Percentiles rank a stretch among this genome's conserved stretches.
phyloP scores from a whole-genome alignment of 2,329 filamentous ascomycete genomes.

The Ophiostoma sp. region DNA sequence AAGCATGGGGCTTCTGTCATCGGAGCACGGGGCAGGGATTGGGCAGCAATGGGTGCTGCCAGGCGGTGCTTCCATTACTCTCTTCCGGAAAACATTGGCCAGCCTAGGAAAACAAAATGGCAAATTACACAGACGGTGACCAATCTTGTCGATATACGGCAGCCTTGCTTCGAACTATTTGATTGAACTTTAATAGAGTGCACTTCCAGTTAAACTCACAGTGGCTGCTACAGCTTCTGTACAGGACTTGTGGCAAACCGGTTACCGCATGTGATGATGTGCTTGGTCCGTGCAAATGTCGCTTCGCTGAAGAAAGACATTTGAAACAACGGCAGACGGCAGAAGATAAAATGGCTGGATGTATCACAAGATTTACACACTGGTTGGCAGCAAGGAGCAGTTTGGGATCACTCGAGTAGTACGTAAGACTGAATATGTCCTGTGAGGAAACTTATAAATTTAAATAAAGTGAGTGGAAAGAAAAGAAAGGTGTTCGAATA shows the following conservation, averaged over 20 bases:
- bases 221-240: neutral
- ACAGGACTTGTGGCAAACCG: neutral
- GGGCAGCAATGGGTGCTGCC: neutral
- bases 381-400: neutral
- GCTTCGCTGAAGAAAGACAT: neutral
- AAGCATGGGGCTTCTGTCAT: slow-evolving; percentile 7
- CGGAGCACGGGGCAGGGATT: neutral
- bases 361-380: neutral
- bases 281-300: neutral
- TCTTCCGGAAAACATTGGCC: too few relatives aligned
- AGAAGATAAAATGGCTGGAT: neutral
- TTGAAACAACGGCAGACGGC: neutral
- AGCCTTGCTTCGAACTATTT: neutral
- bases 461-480: too few relatives aligned
- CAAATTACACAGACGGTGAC: too few relatives aligned
- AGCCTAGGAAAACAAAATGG: too few relatives aligned
- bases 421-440: neutral
- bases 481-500: too few relatives aligned
- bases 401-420: neutral
- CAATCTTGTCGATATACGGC: neutral
- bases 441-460: neutral
- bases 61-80: neutral
- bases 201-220: neutral
- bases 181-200: neutral
- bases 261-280: neutral